These are phyloP conservation scores for Obelidium mucronatum DNA, from an alignment of 192 early-diverging fungal species.

Conservation along the genomic window DNA sequence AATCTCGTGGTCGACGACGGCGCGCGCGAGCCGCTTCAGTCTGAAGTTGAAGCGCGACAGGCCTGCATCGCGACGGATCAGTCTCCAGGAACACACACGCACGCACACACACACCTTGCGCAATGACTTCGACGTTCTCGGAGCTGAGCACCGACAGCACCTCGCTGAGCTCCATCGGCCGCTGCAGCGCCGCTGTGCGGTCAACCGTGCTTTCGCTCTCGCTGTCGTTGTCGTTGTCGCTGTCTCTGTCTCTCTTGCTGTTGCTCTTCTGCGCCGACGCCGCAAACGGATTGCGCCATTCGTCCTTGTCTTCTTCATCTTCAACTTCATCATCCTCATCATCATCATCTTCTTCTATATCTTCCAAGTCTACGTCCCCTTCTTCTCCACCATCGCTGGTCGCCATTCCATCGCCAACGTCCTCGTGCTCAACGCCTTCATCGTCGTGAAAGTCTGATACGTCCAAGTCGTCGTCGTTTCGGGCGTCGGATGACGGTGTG, in stretches of 20 bases:
- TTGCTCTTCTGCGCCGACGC: background rate
- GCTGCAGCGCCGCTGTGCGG: background rate
- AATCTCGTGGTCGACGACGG: constrained; percentile 47
- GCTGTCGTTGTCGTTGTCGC: constrained; percentile 20
- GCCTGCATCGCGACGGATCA: too few species aligned
- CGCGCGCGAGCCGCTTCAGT: constrained; percentile 32
- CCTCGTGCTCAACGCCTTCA: too few species aligned
- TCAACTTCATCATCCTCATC: constrained; percentile 20
- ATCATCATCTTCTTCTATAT: constrained; percentile 13
- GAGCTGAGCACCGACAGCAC: constrained; percentile 31
- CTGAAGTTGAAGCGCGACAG: constrained; percentile 37
- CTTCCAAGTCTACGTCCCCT: background rate
- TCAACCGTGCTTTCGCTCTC: constrained; percentile 28
- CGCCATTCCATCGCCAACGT: too few species aligned
- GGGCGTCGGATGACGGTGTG: too few species aligned
- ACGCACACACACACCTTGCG: constrained; percentile 21
- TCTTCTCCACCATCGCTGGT: background rate
- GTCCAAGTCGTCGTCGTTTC: too few species aligned
- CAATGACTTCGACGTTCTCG: constrained; percentile 38
- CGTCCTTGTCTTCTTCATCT: background rate
- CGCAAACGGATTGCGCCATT: background rate
- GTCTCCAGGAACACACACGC: background rate
- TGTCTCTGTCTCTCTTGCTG: background rate
- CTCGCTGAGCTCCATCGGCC: constrained; percentile 16
- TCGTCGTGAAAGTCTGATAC: too few species aligned